A percentile compares a stretch with the other conserved stretches of the same genome.
These are phyloP conservation scores for Fistulina hepatica DNA, from an alignment of 1,284 basidiomycete species.

Conservation along the genomic window DNA sequence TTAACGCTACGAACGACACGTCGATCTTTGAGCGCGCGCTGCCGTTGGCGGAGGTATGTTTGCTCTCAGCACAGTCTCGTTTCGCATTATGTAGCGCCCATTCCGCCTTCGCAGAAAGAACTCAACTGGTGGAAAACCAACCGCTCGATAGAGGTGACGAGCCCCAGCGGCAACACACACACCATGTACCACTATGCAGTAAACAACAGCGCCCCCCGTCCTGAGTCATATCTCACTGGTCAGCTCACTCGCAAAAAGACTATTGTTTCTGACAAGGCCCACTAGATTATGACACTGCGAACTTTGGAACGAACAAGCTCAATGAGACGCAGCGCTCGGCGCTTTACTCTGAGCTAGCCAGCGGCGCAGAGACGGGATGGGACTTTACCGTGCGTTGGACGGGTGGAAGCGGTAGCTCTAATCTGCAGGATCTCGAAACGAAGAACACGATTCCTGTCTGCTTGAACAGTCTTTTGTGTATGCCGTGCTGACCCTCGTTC, in stretches of 20 bases:
- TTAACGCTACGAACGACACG: slow-evolving; percentile 29
- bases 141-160: slow-evolving; percentile 62
- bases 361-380: slow-evolving; percentile 75
- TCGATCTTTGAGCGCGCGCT: slow-evolving; percentile 33
- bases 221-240: slow-evolving; percentile 64
- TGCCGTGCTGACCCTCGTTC: slow-evolving; percentile 20
- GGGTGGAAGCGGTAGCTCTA: slow-evolving; percentile 38
- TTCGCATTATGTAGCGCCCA: neutral
- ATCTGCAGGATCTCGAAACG: slow-evolving; percentile 65
- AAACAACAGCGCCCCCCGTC: slow-evolving; percentile 78
- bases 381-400: slow-evolving; percentile 38
- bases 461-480: slow-evolving; percentile 79
- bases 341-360: slow-evolving; percentile 84
- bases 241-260: no score
- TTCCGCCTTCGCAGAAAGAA: slow-evolving; percentile 41
- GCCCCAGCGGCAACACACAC: slow-evolving; percentile 64
- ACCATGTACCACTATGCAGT: slow-evolving; percentile 66
- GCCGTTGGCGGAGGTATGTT: slow-evolving; percentile 35
- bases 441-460: slow-evolving; percentile 64
- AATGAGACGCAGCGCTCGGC: slow-evolving; percentile 49
- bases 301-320: slow-evolving; percentile 24
- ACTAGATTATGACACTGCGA: slow-evolving; percentile 14
- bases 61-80: neutral
- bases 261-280: no score
- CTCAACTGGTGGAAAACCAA: slow-evolving; percentile 76